phyloP scores from a whole-genome alignment of 164 flowering plant genomes.

The Vitis amurensis region DNA sequence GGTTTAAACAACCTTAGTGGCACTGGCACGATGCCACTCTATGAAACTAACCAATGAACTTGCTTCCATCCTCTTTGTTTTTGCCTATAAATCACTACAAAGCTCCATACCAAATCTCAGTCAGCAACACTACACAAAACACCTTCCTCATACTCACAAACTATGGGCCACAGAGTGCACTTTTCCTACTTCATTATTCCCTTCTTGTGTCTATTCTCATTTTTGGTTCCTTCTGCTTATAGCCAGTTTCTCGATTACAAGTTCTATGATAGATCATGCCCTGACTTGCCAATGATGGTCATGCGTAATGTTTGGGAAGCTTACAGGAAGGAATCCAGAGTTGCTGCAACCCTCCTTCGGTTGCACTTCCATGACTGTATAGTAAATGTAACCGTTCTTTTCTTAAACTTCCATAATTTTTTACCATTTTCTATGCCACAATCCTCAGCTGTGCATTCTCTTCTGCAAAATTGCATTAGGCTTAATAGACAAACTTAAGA shows the following conservation, averaged over 20 bases:
- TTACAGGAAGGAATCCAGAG: conserved; percentile 41
- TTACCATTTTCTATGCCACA: not conserved
- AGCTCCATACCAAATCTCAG: not conserved
- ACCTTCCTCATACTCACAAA: not conserved
- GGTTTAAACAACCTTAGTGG: conserved; percentile 24
- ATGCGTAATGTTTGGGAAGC: conserved; percentile 35
- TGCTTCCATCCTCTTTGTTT: not conserved
- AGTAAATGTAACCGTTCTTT: conserved; percentile 35
- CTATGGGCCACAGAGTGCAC: conserved; percentile 18
- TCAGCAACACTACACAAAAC: not conserved
- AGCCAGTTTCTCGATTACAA: conserved; percentile 21
- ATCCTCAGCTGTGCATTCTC: not conserved
- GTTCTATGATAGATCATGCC: conserved; percentile 43
- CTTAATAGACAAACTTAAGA: no score
- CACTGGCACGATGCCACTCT: conserved; percentile 29
- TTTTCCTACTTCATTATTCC: conserved; percentile 10
- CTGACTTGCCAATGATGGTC: conserved; percentile 36
- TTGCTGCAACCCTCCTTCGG: conserved; percentile 61
- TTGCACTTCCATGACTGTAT: conserved; percentile 60
- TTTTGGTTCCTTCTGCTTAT: conserved; percentile 10
- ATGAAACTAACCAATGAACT: conserved; percentile 21
- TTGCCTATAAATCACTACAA: conserved; percentile 26
- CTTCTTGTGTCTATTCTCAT: conserved; percentile 7
- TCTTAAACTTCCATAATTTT: not conserved
- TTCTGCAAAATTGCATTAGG: not conserved